A percentile compares a stretch with the other conserved stretches of the same genome.
These are phyloP conservation scores for Jacaranda copaia DNA, from an alignment of 257 asterid species.

Conservation along the genomic window DNA sequence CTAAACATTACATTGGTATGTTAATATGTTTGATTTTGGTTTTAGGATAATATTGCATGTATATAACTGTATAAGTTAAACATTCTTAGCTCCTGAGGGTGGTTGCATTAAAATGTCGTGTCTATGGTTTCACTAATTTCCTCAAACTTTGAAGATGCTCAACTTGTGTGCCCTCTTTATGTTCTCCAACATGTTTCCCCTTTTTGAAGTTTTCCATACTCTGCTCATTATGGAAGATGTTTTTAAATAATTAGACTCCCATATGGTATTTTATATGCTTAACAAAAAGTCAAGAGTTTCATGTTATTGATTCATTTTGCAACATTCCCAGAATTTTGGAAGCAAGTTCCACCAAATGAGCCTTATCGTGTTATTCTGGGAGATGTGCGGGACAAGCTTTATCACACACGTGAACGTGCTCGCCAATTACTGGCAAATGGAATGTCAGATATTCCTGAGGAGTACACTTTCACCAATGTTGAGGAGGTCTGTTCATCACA, in stretches of 20 bases:
- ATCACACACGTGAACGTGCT: slow-evolving; percentile 91
- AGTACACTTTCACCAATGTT: slow-evolving; percentile 67
- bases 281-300: background rate
- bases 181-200: no score
- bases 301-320: slow-evolving; percentile 7
- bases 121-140: background rate
- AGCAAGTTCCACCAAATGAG: slow-evolving; percentile 84
- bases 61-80: no score
- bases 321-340: slow-evolving; percentile 81
- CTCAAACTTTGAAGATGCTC: no score
- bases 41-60: background rate
- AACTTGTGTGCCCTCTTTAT: no score
- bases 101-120: slow-evolving; percentile 3
- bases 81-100: background rate
- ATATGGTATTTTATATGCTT: slow-evolving; percentile 8
- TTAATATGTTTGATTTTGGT: background rate
- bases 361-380: slow-evolving; percentile 96
- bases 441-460: slow-evolving; percentile 72
- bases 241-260: background rate
- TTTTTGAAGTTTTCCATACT: no score
- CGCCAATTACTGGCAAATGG: slow-evolving; percentile 81
- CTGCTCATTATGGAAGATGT: no score
- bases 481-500: slow-evolving; percentile 64
- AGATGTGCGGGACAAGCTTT: slow-evolving; percentile 92
- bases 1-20: slow-evolving; percentile 85